Evolutionary conservation across 2,329 filamentous ascomycete species (phyloP).

Genomic region (Aspergillus sp.): DNA sequence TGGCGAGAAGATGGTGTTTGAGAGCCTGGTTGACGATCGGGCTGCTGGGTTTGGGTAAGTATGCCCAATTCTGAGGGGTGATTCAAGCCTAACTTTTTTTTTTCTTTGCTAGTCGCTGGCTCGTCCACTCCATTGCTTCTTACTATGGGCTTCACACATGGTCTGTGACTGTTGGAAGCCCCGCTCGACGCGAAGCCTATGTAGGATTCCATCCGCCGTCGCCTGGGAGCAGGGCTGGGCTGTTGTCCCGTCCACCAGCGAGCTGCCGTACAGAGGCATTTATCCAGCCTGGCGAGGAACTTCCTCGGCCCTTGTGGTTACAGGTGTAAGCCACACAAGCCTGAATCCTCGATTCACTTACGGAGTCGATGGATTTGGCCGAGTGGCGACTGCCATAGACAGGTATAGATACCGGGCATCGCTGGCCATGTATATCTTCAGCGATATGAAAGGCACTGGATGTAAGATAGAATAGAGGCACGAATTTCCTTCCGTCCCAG

Average conservation of each 20-base stretch:
- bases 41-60: slow-evolving; percentile 79
- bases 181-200: slow-evolving; percentile 78
- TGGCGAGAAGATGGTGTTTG: slow-evolving; percentile 75
- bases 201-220: slow-evolving; percentile 64
- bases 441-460: not conserved
- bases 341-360: not conserved
- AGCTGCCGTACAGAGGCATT: slow-evolving; percentile 33
- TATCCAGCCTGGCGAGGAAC: slow-evolving; percentile 41
- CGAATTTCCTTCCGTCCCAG: not conserved
- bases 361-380: not conserved
- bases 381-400: not conserved
- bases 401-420: not conserved
- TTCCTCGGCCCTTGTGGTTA: slow-evolving; percentile 44
- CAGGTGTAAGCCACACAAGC: slow-evolving; percentile 34
- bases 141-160: slow-evolving; percentile 90
- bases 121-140: slow-evolving; percentile 87
- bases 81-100: slow-evolving; percentile 20
- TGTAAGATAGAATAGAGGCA: slow-evolving; percentile 3
- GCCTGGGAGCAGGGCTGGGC: slow-evolving; percentile 31
- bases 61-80: slow-evolving; percentile 4
- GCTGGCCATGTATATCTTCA: not conserved
- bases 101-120: slow-evolving; percentile 69
- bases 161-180: slow-evolving; percentile 73
- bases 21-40: slow-evolving; percentile 75
- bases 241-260: slow-evolving; percentile 29